Evolutionary conservation across 2,329 filamentous ascomycete species (phyloP).

Genomic region (Curvularia hawaiiensis): DNA sequence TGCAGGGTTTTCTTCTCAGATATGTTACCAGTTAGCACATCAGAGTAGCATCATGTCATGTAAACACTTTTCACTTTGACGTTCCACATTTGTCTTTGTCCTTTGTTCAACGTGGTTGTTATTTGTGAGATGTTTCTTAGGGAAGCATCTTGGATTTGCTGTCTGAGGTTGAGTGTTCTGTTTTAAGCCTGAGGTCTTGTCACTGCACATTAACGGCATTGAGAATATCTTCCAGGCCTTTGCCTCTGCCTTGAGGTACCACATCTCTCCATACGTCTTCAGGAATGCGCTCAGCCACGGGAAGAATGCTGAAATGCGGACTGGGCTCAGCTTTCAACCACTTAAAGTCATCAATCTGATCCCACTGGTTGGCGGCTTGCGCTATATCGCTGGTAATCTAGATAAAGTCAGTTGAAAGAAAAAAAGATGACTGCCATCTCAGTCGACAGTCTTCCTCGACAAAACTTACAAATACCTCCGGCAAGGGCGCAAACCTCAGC

Average conservation of each 20-base stretch:
- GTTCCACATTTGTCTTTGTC: slow-evolving; percentile 4
- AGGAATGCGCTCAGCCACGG: slow-evolving; percentile 62
- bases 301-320: slow-evolving; percentile 82
- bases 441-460: too few relatives aligned
- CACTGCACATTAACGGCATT: slow-evolving; percentile 9
- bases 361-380: slow-evolving; percentile 70
- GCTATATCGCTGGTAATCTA: slow-evolving; percentile 30
- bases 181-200: neutral
- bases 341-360: slow-evolving; percentile 95
- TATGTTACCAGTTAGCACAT: slow-evolving; percentile 38
- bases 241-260: slow-evolving; percentile 48
- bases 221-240: slow-evolving; percentile 25
- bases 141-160: neutral
- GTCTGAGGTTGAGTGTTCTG: neutral
- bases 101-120: slow-evolving; percentile 6
- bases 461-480: slow-evolving; percentile 67
- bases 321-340: slow-evolving; percentile 88
- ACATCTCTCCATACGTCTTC: slow-evolving; percentile 68
- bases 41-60: slow-evolving; percentile 36
- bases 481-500: slow-evolving; percentile 80
- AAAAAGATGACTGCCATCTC: slow-evolving; percentile 17
- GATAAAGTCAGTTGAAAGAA: neutral
- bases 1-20: slow-evolving; percentile 34
- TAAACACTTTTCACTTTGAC: slow-evolving; percentile 29
- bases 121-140: neutral